Conservation (phyloP, 805 yeast species). For the Lachancea kluyveri region DNA sequence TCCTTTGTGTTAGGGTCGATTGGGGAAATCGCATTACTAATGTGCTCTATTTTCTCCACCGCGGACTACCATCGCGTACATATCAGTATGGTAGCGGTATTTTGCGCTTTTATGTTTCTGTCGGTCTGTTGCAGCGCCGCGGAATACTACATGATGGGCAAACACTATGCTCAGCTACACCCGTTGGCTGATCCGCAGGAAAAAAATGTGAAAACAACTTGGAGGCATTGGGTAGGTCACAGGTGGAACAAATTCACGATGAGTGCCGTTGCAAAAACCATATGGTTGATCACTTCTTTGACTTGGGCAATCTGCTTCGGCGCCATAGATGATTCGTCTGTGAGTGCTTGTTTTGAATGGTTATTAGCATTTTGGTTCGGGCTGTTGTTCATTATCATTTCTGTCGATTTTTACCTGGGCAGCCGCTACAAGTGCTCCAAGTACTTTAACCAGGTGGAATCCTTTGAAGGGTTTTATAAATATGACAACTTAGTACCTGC, state of each 20-base stretch:
- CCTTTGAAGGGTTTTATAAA: slow-evolving; percentile 25
- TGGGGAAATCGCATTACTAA: slow-evolving; percentile 67
- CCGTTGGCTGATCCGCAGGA: slow-evolving; percentile 21
- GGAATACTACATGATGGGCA: slow-evolving; percentile 43
- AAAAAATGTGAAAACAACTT: slow-evolving; percentile 8
- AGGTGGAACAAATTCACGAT: slow-evolving; percentile 40
- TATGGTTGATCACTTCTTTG: slow-evolving; percentile 65
- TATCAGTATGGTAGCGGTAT: slow-evolving; percentile 62
- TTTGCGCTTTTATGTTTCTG: slow-evolving; percentile 60
- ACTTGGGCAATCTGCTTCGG: slow-evolving; percentile 67
- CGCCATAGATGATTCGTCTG: slow-evolving; percentile 36
- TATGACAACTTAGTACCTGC: slow-evolving; percentile 16
- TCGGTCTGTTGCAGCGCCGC: slow-evolving; percentile 39
- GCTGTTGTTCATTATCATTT: slow-evolving; percentile 51
- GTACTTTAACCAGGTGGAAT: slow-evolving; percentile 25
- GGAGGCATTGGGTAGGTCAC: slow-evolving; percentile 31
- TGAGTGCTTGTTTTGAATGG: slow-evolving; percentile 79
- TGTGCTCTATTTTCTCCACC: slow-evolving; percentile 71
- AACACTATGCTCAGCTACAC: slow-evolving; percentile 36
- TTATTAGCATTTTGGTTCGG: slow-evolving; percentile 81
- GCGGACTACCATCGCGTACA: slow-evolving; percentile 50
- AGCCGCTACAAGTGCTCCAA: slow-evolving; percentile 32
- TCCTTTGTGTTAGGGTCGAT: slow-evolving; percentile 40
- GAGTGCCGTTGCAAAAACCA: slow-evolving; percentile 46
- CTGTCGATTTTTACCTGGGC: slow-evolving; percentile 67